phyloP scores from a whole-genome alignment of 345 rosid species.

The Eucalyptus leucophloia region DNA sequence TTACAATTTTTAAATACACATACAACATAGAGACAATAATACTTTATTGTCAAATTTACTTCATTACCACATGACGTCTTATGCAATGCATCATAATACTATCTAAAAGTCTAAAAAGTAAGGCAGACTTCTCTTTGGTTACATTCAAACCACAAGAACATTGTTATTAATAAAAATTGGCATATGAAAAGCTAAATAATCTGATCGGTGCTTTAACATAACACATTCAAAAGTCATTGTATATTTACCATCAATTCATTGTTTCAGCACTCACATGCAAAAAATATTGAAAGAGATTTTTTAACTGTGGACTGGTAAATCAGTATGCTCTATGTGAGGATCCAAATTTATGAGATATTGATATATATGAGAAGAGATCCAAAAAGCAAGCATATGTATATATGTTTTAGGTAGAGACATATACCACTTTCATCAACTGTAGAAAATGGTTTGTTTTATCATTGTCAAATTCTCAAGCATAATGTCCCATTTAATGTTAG shows the following conservation, averaged over 20 bases:
- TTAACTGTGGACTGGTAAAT: background rate
- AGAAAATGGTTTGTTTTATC: background rate
- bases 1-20: background rate
- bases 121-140: background rate
- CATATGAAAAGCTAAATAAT: background rate
- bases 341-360: background rate
- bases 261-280: background rate
- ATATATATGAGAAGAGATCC: background rate
- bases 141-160: background rate
- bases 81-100: background rate
- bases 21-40: background rate
- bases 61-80: background rate
- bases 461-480: background rate
- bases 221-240: background rate
- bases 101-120: background rate
- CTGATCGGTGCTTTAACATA: background rate
- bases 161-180: background rate
- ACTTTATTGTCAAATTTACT: background rate
- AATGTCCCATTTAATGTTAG: background rate
- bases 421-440: background rate
- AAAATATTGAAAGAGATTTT: background rate
- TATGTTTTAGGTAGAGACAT: background rate
- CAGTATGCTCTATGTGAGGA: background rate
- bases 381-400: background rate
- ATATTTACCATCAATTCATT: background rate